phyloP scores from a whole-genome alignment of 2,329 filamentous ascomycete genomes.

The Penicillium sp. region DNA sequence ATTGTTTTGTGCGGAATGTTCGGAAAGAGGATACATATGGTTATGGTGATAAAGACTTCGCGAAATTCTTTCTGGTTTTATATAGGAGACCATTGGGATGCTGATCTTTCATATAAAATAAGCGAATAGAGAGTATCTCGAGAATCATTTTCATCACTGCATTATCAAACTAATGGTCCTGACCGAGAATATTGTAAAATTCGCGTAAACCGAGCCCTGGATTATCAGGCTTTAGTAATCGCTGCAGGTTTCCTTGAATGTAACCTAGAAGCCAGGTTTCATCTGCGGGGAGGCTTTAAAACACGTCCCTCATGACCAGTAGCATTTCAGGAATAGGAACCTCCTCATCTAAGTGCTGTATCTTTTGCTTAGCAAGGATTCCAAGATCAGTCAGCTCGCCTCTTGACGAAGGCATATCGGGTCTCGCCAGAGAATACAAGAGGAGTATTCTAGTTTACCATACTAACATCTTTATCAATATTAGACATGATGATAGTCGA shows the following conservation, averaged over 20 bases:
- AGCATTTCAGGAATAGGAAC: not conserved
- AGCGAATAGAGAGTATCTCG: conserved; percentile 11
- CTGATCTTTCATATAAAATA: conserved; percentile 13
- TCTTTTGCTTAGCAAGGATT: conserved; percentile 10
- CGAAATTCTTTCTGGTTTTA: no score
- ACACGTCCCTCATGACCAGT: conserved; percentile 2
- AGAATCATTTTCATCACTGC: conserved; percentile 15
- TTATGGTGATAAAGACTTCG: no score
- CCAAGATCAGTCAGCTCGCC: conserved; percentile 11
- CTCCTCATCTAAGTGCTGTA: conserved; percentile 6
- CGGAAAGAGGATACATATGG: no score
- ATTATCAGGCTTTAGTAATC: not conserved
- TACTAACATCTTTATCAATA: conserved; percentile 11
- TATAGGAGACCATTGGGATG: no score
- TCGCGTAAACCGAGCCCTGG: conserved; percentile 1
- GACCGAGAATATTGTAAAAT: conserved; percentile 7
- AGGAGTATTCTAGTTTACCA: no score
- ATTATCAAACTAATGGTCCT: conserved; percentile 12
- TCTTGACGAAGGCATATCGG: no score
- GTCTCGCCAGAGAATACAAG: no score
- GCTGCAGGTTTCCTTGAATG: conserved; percentile 12
- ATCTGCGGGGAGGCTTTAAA: conserved; percentile 9
- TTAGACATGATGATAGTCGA: conserved; percentile 7
- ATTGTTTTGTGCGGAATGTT: no score
- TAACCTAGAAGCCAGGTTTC: conserved; percentile 14